Base-by-base conservation (phyloP, 1,139 yeast genomes). In the Zhuliangozyma blackwelliae region DNA sequence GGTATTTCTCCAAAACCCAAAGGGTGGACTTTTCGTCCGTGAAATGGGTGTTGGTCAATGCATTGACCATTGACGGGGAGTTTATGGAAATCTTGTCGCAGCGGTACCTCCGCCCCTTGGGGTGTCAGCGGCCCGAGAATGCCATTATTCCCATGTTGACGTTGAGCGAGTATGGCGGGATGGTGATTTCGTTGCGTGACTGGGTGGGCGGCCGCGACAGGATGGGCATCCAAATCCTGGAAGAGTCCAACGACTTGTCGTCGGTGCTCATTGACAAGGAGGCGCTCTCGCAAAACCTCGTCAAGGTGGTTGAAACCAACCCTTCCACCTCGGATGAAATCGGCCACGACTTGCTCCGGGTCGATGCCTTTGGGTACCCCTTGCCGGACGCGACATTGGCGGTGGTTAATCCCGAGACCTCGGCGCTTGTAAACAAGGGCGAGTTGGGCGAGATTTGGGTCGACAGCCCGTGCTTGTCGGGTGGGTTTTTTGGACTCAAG, bases 371-470 rank as follows among this genome's bases (percentile, higher is more conserved):
- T 67, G 98, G 98, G 0, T 88, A 73, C 50, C 98, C 98, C 0
- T 61, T 92, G 2, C 96, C 97, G 0, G 97, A 90, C 62, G 92
- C 97, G 1, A 87, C 95, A 0, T 60, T 92, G 31, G 97, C 97
- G 0, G 79, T 92, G 27, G 97, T 92, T 0, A 89, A 94, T 54
- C 97, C 98, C 0, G 98, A 94, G 46, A 84, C 87, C 43, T 73
- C 81, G 25, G 61, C 77, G 5, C 62, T 88, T 13, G 81, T 86
- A 4, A 74, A 77, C 3, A 77, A 72, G 33, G 78, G 87, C 49
- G 90, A 85, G 46, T 84, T 94, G n/a, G 98, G 98, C 19, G 99
- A 92, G 57, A 83, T 92, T 26, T 94, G 98, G 98, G 86, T 92
- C 19, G 96, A 88, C 54, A 80, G 90, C 41, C 95, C 92, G 2